These are phyloP conservation scores for Diplosphaera chodatii DNA, from an alignment of 139 green algal genomes.

Conservation along the genomic window DNA sequence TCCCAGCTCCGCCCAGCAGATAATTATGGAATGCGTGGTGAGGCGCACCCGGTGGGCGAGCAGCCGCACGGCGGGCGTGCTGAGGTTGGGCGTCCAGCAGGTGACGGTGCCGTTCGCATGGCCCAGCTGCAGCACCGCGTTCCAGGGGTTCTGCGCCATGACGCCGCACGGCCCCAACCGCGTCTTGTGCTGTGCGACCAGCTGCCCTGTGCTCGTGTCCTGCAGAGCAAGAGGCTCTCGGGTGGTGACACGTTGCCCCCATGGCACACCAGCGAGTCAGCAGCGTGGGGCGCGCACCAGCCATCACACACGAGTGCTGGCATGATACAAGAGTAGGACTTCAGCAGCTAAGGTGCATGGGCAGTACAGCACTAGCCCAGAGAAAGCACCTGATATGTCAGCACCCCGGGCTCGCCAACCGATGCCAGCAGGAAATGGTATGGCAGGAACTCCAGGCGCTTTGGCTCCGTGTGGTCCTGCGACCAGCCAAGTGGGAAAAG, in stretches of 20 bases:
- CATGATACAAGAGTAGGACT: no score
- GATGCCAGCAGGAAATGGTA: conserved; percentile 94
- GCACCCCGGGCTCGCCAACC: conserved; percentile 68
- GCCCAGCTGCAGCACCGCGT: conserved; percentile 77
- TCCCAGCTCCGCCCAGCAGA: no score
- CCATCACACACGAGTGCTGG: no score
- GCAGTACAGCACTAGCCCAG: no score
- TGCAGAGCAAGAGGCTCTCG: no score
- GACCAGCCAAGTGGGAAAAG: no score
- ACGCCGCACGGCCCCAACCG: conserved; percentile 68
- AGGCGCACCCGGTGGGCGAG: conserved; percentile 64
- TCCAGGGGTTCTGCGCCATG: conserved; percentile 86
- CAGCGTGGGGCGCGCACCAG: no score
- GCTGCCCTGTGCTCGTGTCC: conserved; percentile 88
- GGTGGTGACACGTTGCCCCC: no score
- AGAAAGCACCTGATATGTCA: conserved; percentile 75
- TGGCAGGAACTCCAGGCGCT: conserved; percentile 83
- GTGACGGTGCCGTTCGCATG: conserved; percentile 84
- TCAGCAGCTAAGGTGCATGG: no score
- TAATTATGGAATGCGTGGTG: no score
- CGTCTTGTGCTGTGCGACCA: conserved; percentile 81
- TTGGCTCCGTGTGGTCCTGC: conserved; percentile 50
- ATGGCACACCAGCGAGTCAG: no score
- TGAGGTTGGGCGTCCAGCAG: conserved; percentile 96
- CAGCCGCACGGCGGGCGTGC: conserved; percentile 78